Evolutionary conservation across 345 rosid genomes (phyloP), one percentile per base, ranked within the genome.

Genomic region (Angophora floribunda): DNA sequence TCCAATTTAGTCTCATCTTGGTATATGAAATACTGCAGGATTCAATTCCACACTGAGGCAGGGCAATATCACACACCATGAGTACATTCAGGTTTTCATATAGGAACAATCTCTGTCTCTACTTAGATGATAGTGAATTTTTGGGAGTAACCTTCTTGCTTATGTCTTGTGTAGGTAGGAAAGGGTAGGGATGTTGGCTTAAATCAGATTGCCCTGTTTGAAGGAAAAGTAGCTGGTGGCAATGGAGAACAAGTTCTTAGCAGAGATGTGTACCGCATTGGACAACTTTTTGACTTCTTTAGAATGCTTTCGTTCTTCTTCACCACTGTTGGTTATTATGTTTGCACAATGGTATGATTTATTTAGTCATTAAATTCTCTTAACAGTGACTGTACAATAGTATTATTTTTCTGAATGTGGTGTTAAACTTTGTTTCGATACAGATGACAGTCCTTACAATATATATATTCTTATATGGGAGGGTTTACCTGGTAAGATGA

Each of bases 171-270:
- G 89, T 92, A 98, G 99, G 99, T 98, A 92, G 99, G 99, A 88
- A 98, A 98, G 93, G 99, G 99, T 91, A 96, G 99, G 90, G 99
- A 98, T 92, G 99, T 98, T 84, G 99, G 99, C 85, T 93, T 98
- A 89, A 98, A 98, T 90, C 99, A 98, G 95, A 98, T 98, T 93
- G 99, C 99, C 75, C 93, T 98, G 63, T 98, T 98, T 89, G 99
- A 98, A 92, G 99, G 99, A 91, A 98, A 98, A 93, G 99, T 98
- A 50, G 98, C 99, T 49, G 99, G 99, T 89, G 99, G 99, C 59
- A 98, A 98, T 91, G 99, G 99, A 90, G 99, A 98, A 92, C 99
- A 98, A 94, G 98, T 97, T 86, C 97, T 98, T 44, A 98, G 99
- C 90, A 94, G 99, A 94, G 99, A 98, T 87, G 93, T 98, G 28